Evolutionary conservation across 148 eudicot species (phyloP), one percentile per base, ranked within the genome.

Genomic region (Cornus suecica): DNA sequence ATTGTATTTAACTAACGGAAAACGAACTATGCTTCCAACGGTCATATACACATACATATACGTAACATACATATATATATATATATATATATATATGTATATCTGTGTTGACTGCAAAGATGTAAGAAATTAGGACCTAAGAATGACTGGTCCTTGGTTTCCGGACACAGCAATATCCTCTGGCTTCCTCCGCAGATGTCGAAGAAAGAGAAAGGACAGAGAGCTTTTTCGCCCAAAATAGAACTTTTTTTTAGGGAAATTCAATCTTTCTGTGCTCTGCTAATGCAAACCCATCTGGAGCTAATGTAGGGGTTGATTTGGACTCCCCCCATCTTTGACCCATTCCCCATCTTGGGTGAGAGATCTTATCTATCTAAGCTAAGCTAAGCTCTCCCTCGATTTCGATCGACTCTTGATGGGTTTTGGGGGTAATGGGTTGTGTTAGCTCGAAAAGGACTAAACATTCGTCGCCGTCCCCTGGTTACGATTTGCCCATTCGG

Each of bases 391-490:
- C 24, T 68, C 32, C n/a, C n/a, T 15, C 65, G n/a, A 67, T 42
- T 62, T 28, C 69, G 66, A 63, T 65, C 70, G 61, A 34, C 41
- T 58, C 42, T 85, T 77, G 81, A 88, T 88, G 87, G 86, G 87
- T 75, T 79, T 80, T 78, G 65, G 56, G 69, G 26, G 61, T 69
- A 77, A 93, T 94, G 98, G 98, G 98, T 80, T 94, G 98, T 81
- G 83, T 92, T 31, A 83, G 85, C 83, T 94, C 98, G 80, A 94
- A 92, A 81, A 82, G 80, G 83, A 87, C 84, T 51, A 77, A 77
- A 37, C 6, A 37, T 67, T 60, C 81, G 10, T 22, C 82, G 13
- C 71, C 88, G 66, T n/a, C n/a, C n/a, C 87, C 94, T 52, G 78
- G 30, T 79, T 68, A 68, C 65, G 74, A 73, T 32, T 60, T 22